phyloP scores from a whole-genome alignment of 164 flowering plant genomes.

The Piper betle region DNA sequence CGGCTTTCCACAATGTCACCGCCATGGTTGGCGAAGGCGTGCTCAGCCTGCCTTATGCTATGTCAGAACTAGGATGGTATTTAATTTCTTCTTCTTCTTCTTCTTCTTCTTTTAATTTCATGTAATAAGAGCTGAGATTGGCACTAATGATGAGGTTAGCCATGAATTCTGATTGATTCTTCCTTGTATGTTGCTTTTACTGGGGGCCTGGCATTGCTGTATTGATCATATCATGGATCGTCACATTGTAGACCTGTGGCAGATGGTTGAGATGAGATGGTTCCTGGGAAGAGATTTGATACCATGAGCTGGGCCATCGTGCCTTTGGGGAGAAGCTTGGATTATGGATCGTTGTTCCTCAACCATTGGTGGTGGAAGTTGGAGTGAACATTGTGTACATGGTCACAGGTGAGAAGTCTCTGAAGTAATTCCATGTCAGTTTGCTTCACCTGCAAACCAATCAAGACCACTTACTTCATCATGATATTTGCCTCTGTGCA shows the following conservation, averaged over 20 bases:
- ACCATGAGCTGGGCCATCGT: constrained; percentile 49
- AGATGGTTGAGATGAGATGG: constrained; percentile 57
- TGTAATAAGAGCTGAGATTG: too few relatives aligned
- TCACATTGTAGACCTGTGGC: constrained; percentile 51
- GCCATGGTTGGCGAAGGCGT: constrained; percentile 72
- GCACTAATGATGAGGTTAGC: too few relatives aligned
- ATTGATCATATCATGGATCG: constrained; percentile 31
- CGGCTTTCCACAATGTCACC: constrained; percentile 59
- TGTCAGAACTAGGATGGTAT: constrained; percentile 60
- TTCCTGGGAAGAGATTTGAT: constrained; percentile 53
- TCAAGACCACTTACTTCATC: constrained; percentile 47
- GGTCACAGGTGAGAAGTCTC: constrained; percentile 55
- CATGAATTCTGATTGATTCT: not conserved
- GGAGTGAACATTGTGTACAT: constrained; percentile 52
- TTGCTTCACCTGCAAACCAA: constrained; percentile 21
- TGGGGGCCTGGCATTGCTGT: constrained; percentile 16
- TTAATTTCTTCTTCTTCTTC: not conserved
- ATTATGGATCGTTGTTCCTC: constrained; percentile 43
- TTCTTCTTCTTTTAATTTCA: not conserved
- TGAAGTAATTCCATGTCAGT: constrained; percentile 43
- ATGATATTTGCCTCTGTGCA: constrained; percentile 46
- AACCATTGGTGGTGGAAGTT: constrained; percentile 41
- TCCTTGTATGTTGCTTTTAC: not conserved
- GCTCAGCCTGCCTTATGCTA: constrained; percentile 47
- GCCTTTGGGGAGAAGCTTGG: constrained; percentile 55